Percentiles rank a stretch among this genome's conserved stretches.
Conservation (phyloP, 129 eudicot species). For the Dittrichia graveolens region DNA sequence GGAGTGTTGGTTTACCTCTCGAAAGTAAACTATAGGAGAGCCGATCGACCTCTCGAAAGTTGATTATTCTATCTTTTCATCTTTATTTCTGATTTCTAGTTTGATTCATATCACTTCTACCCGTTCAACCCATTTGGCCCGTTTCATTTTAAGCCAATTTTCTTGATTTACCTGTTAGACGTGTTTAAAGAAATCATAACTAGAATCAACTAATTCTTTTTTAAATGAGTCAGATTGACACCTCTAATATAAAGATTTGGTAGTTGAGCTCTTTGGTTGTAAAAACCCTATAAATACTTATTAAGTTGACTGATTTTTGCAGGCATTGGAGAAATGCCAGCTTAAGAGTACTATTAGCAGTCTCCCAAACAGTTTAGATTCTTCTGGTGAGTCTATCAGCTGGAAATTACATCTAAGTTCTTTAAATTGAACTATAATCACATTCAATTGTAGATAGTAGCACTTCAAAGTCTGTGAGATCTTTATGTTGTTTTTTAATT, state of each 20-base stretch:
- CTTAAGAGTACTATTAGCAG: conserved; percentile 55
- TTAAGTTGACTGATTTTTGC: not conserved
- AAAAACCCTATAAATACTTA: not conserved
- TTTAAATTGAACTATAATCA: not conserved
- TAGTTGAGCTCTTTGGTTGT: not conserved
- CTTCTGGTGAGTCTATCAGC: conserved; percentile 49
- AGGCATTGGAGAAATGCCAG: conserved; percentile 80
- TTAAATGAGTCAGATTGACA: not conserved
- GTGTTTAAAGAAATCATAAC: not conserved
- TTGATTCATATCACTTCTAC: too few relatives aligned
- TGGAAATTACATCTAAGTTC: conserved; percentile 6
- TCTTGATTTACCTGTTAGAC: not conserved
- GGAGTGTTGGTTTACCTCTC: too few relatives aligned
- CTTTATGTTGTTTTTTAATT: not conserved
- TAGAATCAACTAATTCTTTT: not conserved
- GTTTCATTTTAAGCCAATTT: not conserved
- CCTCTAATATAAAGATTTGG: not conserved
- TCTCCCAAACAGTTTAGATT: conserved; percentile 63
- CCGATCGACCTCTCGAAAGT: too few relatives aligned
- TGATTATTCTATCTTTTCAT: too few relatives aligned
- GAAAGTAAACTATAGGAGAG: too few relatives aligned
- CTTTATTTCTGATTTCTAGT: too few relatives aligned
- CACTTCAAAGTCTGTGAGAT: not conserved
- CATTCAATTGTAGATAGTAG: not conserved
- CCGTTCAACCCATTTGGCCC: too few relatives aligned